Percentiles rank a stretch among this genome's conserved stretches.
Conservation (phyloP, 495 filamentous ascomycete genomes). For the Xylaria venustula region DNA sequence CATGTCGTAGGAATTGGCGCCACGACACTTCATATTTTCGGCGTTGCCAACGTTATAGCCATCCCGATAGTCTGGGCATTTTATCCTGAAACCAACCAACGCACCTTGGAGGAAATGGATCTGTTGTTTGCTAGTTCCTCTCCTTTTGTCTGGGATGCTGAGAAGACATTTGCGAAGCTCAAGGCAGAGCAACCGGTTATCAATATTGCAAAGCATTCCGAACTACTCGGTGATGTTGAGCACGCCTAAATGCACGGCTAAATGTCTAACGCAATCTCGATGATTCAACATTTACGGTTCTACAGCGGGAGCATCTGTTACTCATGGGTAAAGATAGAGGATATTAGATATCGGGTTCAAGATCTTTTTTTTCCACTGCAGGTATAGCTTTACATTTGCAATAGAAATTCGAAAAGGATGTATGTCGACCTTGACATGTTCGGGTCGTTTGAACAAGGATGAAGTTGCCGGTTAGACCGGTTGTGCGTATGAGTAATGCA, state of each 20-base stretch:
- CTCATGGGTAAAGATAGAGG: no score
- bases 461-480: no score
- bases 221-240: background rate
- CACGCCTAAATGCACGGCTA: background rate
- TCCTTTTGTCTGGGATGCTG: conserved; percentile 64
- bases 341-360: no score
- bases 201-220: conserved; percentile 5
- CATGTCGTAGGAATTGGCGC: conserved; percentile 46
- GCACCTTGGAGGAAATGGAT: conserved; percentile 69
- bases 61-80: conserved; percentile 68
- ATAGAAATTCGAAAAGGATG: no score
- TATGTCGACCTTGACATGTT: no score
- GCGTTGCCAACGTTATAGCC: conserved; percentile 58
- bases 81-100: conserved; percentile 67
- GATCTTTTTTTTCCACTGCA: no score
- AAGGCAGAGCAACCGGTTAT: conserved; percentile 49
- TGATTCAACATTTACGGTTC: no score
- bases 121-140: conserved; percentile 60
- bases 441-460: no score
- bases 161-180: conserved; percentile 60
- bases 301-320: background rate
- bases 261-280: background rate
- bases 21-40: conserved; percentile 69
- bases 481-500: no score
- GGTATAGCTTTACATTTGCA: no score